Conservation (phyloP, 1,139 yeast genomes). For the Sugiyamaella japonica region DNA sequence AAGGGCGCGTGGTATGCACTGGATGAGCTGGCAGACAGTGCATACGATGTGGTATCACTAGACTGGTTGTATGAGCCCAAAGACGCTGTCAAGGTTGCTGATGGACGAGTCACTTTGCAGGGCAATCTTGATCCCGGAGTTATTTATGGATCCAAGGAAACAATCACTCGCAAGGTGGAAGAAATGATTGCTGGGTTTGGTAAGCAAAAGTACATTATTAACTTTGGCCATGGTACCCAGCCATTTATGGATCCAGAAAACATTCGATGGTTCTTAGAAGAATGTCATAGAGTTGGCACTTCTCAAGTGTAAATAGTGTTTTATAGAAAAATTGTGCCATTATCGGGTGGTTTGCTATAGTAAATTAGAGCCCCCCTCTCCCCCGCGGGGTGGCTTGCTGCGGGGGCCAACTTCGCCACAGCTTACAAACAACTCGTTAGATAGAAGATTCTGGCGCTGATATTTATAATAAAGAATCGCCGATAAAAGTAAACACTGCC, state of each 20-base stretch:
- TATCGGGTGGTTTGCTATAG: too few relatives aligned
- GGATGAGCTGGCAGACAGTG: constrained; percentile 79
- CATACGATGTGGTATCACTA: constrained; percentile 82
- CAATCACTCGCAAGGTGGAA: constrained; percentile 76
- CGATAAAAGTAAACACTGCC: background rate
- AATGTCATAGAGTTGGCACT: constrained; percentile 76
- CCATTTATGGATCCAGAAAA: constrained; percentile 95
- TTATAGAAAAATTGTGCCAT: too few relatives aligned
- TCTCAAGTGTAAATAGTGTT: too few relatives aligned
- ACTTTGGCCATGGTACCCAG: constrained; percentile 97
- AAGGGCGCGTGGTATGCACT: constrained; percentile 98
- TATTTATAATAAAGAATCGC: background rate
- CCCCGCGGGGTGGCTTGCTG: too few relatives aligned
- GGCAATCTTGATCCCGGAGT: constrained; percentile 96
- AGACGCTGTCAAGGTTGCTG: constrained; percentile 76
- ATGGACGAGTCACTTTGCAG: constrained; percentile 82
- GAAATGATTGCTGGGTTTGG: constrained; percentile 90
- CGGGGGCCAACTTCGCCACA: too few relatives aligned
- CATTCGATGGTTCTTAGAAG: constrained; percentile 77
- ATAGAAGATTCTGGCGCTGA: background rate
- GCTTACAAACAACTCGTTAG: too few relatives aligned
- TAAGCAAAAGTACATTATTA: constrained; percentile 83
- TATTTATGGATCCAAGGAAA: constrained; percentile 85
- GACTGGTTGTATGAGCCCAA: constrained; percentile 91
- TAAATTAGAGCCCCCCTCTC: too few relatives aligned